Conservation (phyloP, 305 asterid species). For the Fraxinus angustifolia region DNA sequence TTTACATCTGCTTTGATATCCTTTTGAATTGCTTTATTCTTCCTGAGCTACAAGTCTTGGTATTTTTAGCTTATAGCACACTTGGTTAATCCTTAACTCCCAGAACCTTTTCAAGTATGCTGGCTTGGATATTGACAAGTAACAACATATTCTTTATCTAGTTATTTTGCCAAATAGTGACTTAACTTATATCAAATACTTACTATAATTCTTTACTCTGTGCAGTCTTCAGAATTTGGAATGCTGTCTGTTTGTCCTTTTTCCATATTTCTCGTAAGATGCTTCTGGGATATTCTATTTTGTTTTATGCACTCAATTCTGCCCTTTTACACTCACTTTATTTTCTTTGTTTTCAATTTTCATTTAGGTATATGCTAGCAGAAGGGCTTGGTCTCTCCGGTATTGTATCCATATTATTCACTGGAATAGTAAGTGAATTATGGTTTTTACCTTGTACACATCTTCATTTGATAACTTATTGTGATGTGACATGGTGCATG, state of each 20-base stretch:
- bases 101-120: conserved; percentile 94
- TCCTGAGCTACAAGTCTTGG: conserved; percentile 6
- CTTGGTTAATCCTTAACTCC: conserved; percentile 58
- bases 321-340: conserved; percentile 16
- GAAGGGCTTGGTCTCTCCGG: conserved; percentile 99
- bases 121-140: conserved; percentile 95
- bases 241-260: conserved; percentile 96
- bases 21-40: conserved; percentile 39
- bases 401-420: conserved; percentile 89
- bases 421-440: conserved; percentile 83
- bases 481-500: conserved; percentile 8
- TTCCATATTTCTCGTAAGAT: conserved; percentile 98
- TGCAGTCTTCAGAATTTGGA: conserved; percentile 98
- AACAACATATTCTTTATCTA: conserved; percentile 30
- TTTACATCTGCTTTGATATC: conserved; percentile 96
- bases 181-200: conserved; percentile 21
- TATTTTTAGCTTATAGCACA: conserved; percentile 27
- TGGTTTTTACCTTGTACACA: conserved; percentile 17
- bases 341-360: conserved; percentile 25
- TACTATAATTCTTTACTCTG: conserved; percentile 13
- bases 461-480: conserved; percentile 19
- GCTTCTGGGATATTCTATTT: conserved; percentile 24
- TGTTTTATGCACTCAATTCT: conserved; percentile 20
- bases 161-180: conserved; percentile 1
- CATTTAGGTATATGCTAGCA: conserved; percentile 80